These are phyloP conservation scores for Sarocladiaceae sp. DNA, from an alignment of 2,329 filamentous ascomycete genomes.

Conservation along the genomic window DNA sequence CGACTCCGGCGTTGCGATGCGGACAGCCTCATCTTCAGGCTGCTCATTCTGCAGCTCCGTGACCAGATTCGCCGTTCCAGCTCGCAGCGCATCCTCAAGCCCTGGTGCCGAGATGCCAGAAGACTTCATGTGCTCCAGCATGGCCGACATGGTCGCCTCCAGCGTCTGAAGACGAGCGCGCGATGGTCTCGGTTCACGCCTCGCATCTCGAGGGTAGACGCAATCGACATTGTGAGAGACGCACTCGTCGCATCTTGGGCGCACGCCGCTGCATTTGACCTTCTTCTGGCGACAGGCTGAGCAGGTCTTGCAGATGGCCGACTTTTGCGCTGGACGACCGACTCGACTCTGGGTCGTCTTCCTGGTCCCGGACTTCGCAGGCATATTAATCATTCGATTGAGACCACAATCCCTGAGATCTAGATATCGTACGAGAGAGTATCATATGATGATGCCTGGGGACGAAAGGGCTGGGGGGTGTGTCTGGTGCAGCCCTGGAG, in stretches of 20 bases:
- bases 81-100: neutral
- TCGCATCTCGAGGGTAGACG: slow-evolving; percentile 26
- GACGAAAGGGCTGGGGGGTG: neutral
- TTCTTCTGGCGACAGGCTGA: slow-evolving; percentile 28
- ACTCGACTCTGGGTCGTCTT: neutral
- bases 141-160: slow-evolving; percentile 22
- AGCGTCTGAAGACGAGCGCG: slow-evolving; percentile 24
- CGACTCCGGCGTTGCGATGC: neutral
- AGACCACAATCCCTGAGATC: too few relatives aligned
- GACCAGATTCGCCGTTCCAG: neutral
- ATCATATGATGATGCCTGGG: neutral
- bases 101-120: slow-evolving; percentile 19
- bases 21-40: neutral
- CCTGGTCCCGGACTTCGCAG: neutral
- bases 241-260: slow-evolving; percentile 25
- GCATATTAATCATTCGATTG: too few relatives aligned
- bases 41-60: neutral
- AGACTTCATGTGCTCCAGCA: slow-evolving; percentile 27
- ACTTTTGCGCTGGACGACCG: neutral
- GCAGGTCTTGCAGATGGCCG: slow-evolving; percentile 31
- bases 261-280: slow-evolving; percentile 26
- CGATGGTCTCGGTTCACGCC: slow-evolving; percentile 22
- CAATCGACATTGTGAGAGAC: slow-evolving; percentile 20
- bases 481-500: too few relatives aligned
- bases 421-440: neutral